phyloP scores from a whole-genome alignment of 345 rosid species.

The Excoecaria cochinchinensis region DNA sequence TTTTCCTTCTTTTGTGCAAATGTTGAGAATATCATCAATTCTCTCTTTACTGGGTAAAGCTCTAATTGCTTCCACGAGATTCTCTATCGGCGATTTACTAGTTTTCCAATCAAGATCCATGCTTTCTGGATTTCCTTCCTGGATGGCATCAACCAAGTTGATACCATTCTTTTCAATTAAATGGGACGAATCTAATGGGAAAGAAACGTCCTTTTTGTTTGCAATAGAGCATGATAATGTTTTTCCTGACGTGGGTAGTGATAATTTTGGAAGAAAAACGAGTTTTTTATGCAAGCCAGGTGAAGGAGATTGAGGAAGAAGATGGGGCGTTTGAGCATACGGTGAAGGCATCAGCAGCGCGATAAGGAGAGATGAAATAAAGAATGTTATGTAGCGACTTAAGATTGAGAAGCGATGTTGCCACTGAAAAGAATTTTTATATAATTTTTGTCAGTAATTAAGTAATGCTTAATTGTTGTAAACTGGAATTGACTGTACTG shows the following conservation, averaged over 20 bases:
- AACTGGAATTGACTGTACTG: too few species aligned
- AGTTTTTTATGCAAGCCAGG: not conserved
- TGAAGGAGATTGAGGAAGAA: constrained; percentile 19
- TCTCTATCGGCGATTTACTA: constrained; percentile 11
- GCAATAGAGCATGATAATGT: not conserved
- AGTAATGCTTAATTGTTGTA: too few species aligned
- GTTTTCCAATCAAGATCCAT: not conserved
- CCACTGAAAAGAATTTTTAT: too few species aligned
- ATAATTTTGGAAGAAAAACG: constrained; percentile 9
- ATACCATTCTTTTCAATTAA: not conserved
- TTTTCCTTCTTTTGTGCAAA: constrained; percentile 21
- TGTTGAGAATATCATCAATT: constrained; percentile 23
- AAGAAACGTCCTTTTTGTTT: not conserved
- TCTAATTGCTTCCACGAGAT: constrained; percentile 23
- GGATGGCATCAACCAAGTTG: not conserved
- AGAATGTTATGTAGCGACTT: not conserved
- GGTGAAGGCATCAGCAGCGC: constrained; percentile 20
- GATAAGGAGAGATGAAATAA: not conserved
- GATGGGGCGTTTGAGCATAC: constrained; percentile 8
- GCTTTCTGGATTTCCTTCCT: constrained; percentile 9
- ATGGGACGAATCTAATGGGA: not conserved
- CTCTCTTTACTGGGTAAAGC: constrained; percentile 25
- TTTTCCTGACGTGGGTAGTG: not conserved
- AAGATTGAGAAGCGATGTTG: too few species aligned
- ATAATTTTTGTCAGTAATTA: too few species aligned